Percentiles rank a stretch among this genome's conserved stretches.
Conservation (phyloP, 805 yeast genomes). For the Yarrowia sp. region DNA sequence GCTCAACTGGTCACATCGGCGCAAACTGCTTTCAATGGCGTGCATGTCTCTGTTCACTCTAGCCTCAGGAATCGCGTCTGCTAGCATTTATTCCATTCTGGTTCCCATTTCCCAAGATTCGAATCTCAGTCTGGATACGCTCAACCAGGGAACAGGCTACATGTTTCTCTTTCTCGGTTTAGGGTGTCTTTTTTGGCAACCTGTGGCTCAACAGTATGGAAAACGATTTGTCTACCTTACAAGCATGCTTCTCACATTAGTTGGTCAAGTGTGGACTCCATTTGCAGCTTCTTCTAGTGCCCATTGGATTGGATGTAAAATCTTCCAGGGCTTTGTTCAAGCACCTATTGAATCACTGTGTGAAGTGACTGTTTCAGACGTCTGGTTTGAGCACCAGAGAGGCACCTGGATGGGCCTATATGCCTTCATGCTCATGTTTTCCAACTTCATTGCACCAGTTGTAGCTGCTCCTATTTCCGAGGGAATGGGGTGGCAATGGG, state of each 20-base stretch:
- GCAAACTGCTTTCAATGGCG: slow-evolving; percentile 58
- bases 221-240: slow-evolving; percentile 56
- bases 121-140: slow-evolving; percentile 51
- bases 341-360: slow-evolving; percentile 84
- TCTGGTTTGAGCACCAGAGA: slow-evolving; percentile 78
- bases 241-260: slow-evolving; percentile 52
- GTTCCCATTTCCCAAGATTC: slow-evolving; percentile 52
- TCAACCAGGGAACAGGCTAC: slow-evolving; percentile 59
- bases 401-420: slow-evolving; percentile 76
- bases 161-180: slow-evolving; percentile 60
- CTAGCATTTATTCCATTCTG: slow-evolving; percentile 58
- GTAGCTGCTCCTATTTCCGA: slow-evolving; percentile 11
- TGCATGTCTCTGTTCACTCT: slow-evolving; percentile 52
- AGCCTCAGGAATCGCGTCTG: slow-evolving; percentile 58
- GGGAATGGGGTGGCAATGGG: slow-evolving; percentile 40
- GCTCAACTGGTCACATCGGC: slow-evolving; percentile 62
- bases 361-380: slow-evolving; percentile 68
- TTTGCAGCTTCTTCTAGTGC: slow-evolving; percentile 49
- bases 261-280: slow-evolving; percentile 56
- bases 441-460: slow-evolving; percentile 18
- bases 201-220: slow-evolving; percentile 59
- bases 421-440: slow-evolving; percentile 62
- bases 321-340: slow-evolving; percentile 61
- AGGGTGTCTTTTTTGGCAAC: slow-evolving; percentile 61
- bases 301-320: slow-evolving; percentile 53